A percentile compares a stretch with the other conserved stretches of the same genome.
phyloP scores from a whole-genome alignment of 495 filamentous ascomycete genomes.

The Astrocystis sublimbata region DNA sequence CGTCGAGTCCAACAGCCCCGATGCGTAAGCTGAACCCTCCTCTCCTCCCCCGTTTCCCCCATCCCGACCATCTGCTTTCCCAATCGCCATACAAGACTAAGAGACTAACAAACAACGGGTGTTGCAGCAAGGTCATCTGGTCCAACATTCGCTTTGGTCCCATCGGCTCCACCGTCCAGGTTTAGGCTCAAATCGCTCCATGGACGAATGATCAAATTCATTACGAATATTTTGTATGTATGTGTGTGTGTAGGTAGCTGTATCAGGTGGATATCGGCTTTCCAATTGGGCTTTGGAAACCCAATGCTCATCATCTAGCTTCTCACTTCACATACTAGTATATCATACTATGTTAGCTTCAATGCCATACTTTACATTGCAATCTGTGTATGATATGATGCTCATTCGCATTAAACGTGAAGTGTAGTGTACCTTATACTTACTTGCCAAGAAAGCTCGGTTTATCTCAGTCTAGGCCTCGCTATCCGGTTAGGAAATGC shows the following conservation, averaged over 20 bases:
- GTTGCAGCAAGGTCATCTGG: conserved; percentile 46
- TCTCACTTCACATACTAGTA: background rate
- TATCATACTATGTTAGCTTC: background rate
- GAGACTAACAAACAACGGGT: conserved; percentile 4
- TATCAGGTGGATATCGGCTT: background rate
- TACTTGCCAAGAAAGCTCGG: too few species aligned
- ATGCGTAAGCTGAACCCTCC: conserved; percentile 56
- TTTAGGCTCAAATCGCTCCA: conserved; percentile 30
- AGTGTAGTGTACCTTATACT: too few species aligned
- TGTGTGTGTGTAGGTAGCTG: too few species aligned
- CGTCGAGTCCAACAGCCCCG: conserved; percentile 56
- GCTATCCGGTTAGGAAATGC: too few species aligned
- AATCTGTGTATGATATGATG: too few species aligned
- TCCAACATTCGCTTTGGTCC: conserved; percentile 74
- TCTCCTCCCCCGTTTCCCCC: background rate
- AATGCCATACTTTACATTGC: background rate
- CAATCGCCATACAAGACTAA: too few species aligned
- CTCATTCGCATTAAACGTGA: too few species aligned
- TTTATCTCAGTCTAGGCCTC: too few species aligned
- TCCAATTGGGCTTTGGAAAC: background rate
- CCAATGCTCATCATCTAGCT: background rate
- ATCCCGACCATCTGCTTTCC: too few species aligned
- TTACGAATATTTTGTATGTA: conserved; percentile 7
- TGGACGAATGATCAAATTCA: background rate
- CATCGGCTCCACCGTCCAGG: conserved; percentile 62